Conservation (phyloP, 2,329 filamentous ascomycete species). For the Penicillium sp. region DNA sequence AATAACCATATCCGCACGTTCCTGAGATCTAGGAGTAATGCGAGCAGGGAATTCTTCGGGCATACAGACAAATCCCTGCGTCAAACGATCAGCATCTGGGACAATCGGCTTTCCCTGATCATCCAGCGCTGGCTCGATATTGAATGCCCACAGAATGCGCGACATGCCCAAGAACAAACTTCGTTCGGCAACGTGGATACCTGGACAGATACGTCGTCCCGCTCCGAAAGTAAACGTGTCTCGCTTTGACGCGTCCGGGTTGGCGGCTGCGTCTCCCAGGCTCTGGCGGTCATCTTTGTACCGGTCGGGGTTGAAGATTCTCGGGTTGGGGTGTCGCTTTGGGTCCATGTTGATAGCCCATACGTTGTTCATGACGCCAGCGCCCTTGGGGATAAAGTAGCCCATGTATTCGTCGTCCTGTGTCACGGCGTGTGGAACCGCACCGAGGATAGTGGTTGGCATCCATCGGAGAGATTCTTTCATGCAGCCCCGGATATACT, state of each 20-base stretch:
- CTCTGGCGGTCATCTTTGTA: slow-evolving; percentile 34
- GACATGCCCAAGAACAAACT: slow-evolving; percentile 52
- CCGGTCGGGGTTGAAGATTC: slow-evolving; percentile 43
- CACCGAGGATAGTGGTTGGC: slow-evolving; percentile 47
- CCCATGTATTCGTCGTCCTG: slow-evolving; percentile 53
- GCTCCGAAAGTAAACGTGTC: slow-evolving; percentile 60
- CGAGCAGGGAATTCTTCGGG: slow-evolving; percentile 41
- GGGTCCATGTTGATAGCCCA: slow-evolving; percentile 49
- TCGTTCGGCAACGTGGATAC: slow-evolving; percentile 57
- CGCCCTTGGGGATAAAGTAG: slow-evolving; percentile 52
- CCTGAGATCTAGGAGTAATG: slow-evolving; percentile 39
- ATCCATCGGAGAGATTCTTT: slow-evolving; percentile 44
- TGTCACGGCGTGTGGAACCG: slow-evolving; percentile 51
- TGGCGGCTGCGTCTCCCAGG: slow-evolving; percentile 35
- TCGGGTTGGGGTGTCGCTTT: slow-evolving; percentile 42
- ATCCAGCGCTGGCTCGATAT: slow-evolving; percentile 37
- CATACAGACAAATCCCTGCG: slow-evolving; percentile 49
- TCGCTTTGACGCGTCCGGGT: slow-evolving; percentile 45
- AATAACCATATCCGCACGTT: slow-evolving; percentile 26
- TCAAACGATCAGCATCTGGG: slow-evolving; percentile 43
- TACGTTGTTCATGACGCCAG: slow-evolving; percentile 48
- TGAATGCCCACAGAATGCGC: slow-evolving; percentile 53
- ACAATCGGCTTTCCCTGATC: slow-evolving; percentile 35
- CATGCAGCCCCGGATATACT: slow-evolving; percentile 36
- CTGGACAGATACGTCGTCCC: slow-evolving; percentile 60